These are phyloP conservation scores for Metschnikowia corniflorae DNA, from an alignment of 805 yeast genomes.

Conservation along the genomic window DNA sequence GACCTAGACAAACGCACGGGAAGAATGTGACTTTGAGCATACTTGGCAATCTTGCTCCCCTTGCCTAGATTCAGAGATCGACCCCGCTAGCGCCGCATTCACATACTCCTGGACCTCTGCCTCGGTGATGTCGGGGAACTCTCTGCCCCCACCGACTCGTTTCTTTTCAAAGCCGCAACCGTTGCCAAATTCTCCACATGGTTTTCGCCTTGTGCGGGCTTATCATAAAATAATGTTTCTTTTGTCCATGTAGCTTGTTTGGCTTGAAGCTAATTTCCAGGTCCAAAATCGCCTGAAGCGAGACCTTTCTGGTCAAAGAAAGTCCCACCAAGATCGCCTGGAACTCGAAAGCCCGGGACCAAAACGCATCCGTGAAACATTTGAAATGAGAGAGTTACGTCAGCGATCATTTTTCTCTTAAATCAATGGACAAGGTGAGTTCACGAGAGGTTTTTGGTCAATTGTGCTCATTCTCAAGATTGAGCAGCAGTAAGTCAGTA, in stretches of 20 bases:
- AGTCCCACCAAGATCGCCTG: slow-evolving; percentile 67
- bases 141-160: slow-evolving; percentile 8
- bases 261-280: slow-evolving; percentile 44
- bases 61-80: no score
- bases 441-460: no score
- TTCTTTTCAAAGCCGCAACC: slow-evolving; percentile 15
- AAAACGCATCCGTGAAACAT: slow-evolving; percentile 57
- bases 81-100: slow-evolving; percentile 7
- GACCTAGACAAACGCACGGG: no score
- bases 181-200: slow-evolving; percentile 22
- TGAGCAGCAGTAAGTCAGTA: no score
- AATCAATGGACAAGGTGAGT: no score
- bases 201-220: slow-evolving; percentile 27
- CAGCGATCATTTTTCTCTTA: no score
- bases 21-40: no score
- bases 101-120: slow-evolving; percentile 11
- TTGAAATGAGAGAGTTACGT: no score
- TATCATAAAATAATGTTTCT: slow-evolving; percentile 43
- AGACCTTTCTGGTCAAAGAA: slow-evolving; percentile 53
- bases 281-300: slow-evolving; percentile 45
- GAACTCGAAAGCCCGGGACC: slow-evolving; percentile 56
- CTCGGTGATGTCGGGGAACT: slow-evolving; percentile 13
- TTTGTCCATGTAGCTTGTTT: slow-evolving; percentile 38
- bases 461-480: no score
- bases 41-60: no score